Base-by-base conservation (phyloP, 345 rosid genomes). In the Clarkia xantiana region DNA sequence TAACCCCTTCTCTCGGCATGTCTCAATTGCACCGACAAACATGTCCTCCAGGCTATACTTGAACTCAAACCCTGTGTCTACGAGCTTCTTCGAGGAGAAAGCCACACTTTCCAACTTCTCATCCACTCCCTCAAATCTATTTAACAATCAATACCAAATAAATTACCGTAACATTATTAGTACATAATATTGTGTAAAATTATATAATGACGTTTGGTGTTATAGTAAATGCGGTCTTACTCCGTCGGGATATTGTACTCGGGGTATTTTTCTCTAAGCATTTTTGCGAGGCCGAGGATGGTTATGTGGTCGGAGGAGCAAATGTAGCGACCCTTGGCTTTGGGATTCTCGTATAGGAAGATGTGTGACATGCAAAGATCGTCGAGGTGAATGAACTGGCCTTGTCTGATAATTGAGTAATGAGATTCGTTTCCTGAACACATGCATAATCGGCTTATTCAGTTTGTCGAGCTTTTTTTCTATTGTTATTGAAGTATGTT, bases 321-420 rank as follows among this genome's bases (percentile, higher is more conserved):
- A 40, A 91, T 60, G 65, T 86, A 91, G 5, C 96, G 82, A 29
- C 98, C 98, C 54, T 80, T 65, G 1, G 96, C 87, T 16, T 57
- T 47, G 4, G 77, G 83, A 51, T 82, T 43, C 71, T 91, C 90
- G 43, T 45, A 86, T 62, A 84, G 50, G 68, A 65, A 84, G 47
- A 86, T 78, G 55, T 91, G 98, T 19, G 90, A 59, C 38, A 56
- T 75, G 73, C 95, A 81, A n/a, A 86, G 78, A 56, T 91, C 98
- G 52, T 87, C 96, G 63, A 87, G 63, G 53, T 91, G 96, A 40
- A 87, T 86, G 42, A 65, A 91, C 14, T 91, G 82, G 19, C 96
- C 90, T 61, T 84, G 90, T 69, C 63, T 80, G 60, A 86, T 69
- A 44, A 91, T 91, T 1, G 67, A 45, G 55, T 91, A 91, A 50